Base-by-base conservation (phyloP, 1,139 yeast genomes). In the Saccharomyces hybrid region DNA sequence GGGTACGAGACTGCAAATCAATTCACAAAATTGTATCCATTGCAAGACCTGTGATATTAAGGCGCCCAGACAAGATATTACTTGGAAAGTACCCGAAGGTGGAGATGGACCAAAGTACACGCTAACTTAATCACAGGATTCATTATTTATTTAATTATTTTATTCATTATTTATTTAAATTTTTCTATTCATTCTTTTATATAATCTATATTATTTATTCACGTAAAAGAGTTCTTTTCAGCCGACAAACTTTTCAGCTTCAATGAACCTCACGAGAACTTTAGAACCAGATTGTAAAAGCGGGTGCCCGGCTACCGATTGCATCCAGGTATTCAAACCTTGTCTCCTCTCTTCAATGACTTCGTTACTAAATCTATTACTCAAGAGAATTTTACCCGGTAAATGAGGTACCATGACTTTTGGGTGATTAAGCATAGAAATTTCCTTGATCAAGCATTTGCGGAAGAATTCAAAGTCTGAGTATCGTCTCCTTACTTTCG, bases 11-110 rank as follows among this genome's bases (percentile, higher is more conserved):
- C 91, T 93, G 74, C 95, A 89, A 70, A 91, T 93, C 71, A 93
- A 93, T 73, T 81, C 96, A 25, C 99, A 93, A 71, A 93, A 93
- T 73, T 93, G 99, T 75, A 90, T 93, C 61, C 99, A 93, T 71
- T 93, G 99, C 75, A 93, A 93, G 73, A 91, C 98, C 1, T 93
- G 99, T 75, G 99, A 93, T 72, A 93, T 93, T 70, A 93, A 93
- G 73, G 95, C 86, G 14, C 99, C 99, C 8, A 78, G 89, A 0
- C 97, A 91, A 73, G 97, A 91, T 68, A 93, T 93, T 59, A 79
- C 81, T 67, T 93, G 99, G 99, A 80, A 84, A 7, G 96, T 89
- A 14, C 99, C 99, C 3, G 98, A 93, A 74, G 98, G 99, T 58
- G 97, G 98, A 44, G 98, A 86, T 68, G 99, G 99, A 8, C 99